Evolutionary conservation across 768 basidiomycete species (phyloP).

Genomic region (Naganishia vaughanmartiniae): DNA sequence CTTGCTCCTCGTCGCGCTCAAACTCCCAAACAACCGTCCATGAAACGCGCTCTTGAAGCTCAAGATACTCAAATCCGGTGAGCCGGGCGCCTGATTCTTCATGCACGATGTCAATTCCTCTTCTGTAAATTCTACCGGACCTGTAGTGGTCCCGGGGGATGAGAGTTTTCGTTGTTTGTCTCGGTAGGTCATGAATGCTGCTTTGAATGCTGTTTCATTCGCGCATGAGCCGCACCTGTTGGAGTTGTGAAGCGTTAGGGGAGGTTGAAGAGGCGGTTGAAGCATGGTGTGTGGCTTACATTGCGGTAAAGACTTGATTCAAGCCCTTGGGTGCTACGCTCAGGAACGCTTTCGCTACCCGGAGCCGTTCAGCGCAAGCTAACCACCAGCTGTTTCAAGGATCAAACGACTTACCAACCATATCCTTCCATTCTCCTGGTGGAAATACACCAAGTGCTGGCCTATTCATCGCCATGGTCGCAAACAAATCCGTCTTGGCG

Average conservation of each 20-base stretch:
- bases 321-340: slow-evolving; percentile 53
- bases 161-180: slow-evolving; percentile 44
- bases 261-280: background rate
- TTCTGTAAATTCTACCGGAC: slow-evolving; percentile 39
- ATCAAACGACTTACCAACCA: background rate
- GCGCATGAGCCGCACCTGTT: slow-evolving; percentile 7
- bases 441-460: slow-evolving; percentile 55
- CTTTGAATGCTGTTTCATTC: slow-evolving; percentile 54
- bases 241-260: background rate
- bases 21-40: slow-evolving; percentile 54
- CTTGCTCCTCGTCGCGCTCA: slow-evolving; percentile 54
- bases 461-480: slow-evolving; percentile 52
- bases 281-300: slow-evolving; percentile 37
- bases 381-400: background rate
- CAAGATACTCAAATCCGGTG: slow-evolving; percentile 52
- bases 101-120: slow-evolving; percentile 53
- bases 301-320: slow-evolving; percentile 51
- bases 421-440: slow-evolving; percentile 44
- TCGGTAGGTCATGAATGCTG: slow-evolving; percentile 52
- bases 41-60: slow-evolving; percentile 55
- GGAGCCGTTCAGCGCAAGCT: background rate
- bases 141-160: slow-evolving; percentile 15
- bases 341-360: slow-evolving; percentile 49
- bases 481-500: slow-evolving; percentile 45
- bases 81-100: slow-evolving; percentile 53